Evolutionary conservation across 1,284 basidiomycete genomes (phyloP).

Genomic region (Prillingera fragicola): DNA sequence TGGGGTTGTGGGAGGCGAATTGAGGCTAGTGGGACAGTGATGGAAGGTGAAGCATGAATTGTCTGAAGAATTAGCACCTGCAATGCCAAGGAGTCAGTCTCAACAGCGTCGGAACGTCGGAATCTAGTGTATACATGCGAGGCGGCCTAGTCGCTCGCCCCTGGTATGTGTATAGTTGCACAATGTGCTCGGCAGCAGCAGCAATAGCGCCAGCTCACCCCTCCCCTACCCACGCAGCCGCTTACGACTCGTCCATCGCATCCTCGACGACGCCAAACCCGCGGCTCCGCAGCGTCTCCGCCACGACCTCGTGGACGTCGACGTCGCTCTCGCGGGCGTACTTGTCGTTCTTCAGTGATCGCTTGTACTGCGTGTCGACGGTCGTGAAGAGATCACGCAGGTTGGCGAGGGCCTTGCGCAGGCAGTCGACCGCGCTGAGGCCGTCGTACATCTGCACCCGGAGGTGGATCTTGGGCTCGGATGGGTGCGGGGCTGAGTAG

Average conservation of each 20-base stretch:
- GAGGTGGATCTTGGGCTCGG: constrained; percentile 90
- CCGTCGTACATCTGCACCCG: constrained; percentile 97
- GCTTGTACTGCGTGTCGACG: constrained; percentile 61
- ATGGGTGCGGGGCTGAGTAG: constrained; percentile 93
- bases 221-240: background rate
- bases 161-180: too few species aligned
- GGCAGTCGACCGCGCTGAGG: constrained; percentile 69
- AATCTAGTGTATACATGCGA: too few species aligned
- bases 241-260: constrained; percentile 19
- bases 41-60: too few species aligned
- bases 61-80: too few species aligned
- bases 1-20: too few species aligned
- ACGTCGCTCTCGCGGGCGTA: constrained; percentile 42
- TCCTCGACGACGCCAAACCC: constrained; percentile 28
- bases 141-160: too few species aligned
- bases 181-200: too few species aligned
- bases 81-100: too few species aligned
- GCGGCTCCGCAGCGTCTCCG: constrained; percentile 31
- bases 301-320: constrained; percentile 42
- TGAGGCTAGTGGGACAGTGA: too few species aligned
- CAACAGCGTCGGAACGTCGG: too few species aligned
- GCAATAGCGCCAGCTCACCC: too few species aligned
- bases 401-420: constrained; percentile 66
- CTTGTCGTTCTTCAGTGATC: constrained; percentile 52
- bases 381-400: constrained; percentile 67